A percentile compares a stretch with the other conserved stretches of the same genome.
Conservation (phyloP, 768 basidiomycete genomes). For the Terana coerulea region DNA sequence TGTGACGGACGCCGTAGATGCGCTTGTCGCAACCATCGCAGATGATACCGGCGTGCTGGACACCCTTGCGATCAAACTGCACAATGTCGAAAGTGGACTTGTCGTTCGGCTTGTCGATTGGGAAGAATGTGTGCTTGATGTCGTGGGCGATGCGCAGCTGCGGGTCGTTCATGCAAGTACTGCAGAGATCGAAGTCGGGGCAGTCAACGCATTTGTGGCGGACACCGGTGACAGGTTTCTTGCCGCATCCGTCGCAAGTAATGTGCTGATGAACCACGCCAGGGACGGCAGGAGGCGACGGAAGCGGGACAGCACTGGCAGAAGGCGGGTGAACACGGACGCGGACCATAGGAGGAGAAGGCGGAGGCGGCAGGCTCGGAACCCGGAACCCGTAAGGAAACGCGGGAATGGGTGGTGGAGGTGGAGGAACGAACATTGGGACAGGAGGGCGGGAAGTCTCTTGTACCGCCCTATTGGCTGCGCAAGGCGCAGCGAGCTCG, state of each 20-base stretch:
- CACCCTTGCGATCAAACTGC: neutral
- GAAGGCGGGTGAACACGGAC: conserved; percentile 39
- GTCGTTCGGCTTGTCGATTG: conserved; percentile 9
- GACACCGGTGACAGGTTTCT: conserved; percentile 54
- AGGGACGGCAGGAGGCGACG: neutral
- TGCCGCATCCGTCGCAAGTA: conserved; percentile 63
- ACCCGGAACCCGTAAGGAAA: neutral
- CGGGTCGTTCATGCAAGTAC: conserved; percentile 13
- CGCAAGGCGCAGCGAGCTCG: conserved; percentile 1
- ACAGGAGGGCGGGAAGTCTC: too few relatives aligned
- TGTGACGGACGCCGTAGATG: conserved; percentile 68
- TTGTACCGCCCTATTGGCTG: neutral
- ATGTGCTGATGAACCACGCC: conserved; percentile 43
- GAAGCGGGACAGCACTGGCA: too few relatives aligned
- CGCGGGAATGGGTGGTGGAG: too few relatives aligned
- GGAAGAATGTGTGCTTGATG: conserved; percentile 11
- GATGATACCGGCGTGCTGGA: conserved; percentile 27
- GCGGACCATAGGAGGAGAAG: neutral
- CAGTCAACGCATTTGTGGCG: conserved; percentile 84
- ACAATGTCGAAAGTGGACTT: neutral
- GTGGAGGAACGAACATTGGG: too few relatives aligned
- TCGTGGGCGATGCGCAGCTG: conserved; percentile 14
- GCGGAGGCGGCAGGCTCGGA: neutral
- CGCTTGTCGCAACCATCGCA: conserved; percentile 62
- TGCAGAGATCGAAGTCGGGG: conserved; percentile 32